Evolutionary conservation across 163 green algal species (phyloP).

Genomic region (Picocystis sp.): DNA sequence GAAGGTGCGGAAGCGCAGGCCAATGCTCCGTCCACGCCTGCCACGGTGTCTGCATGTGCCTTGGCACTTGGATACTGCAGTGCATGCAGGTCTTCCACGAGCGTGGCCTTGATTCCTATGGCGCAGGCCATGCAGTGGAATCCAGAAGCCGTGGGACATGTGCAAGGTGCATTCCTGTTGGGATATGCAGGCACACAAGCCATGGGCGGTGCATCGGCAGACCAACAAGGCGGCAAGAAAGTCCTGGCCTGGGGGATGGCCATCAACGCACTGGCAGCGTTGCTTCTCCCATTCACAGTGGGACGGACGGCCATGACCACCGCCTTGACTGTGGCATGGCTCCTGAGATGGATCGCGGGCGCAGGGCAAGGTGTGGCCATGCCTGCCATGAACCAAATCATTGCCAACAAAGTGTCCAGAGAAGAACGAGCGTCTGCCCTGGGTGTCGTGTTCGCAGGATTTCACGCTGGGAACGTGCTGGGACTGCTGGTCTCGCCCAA

Average conservation of each 20-base stretch:
- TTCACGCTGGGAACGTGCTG: conserved; percentile 55
- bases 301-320: conserved; percentile 7
- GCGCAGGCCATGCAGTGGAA: too few relatives aligned
- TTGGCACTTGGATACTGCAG: too few relatives aligned
- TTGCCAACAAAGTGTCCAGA: conserved; percentile 35
- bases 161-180: conserved; percentile 63
- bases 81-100: too few relatives aligned
- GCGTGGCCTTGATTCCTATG: too few relatives aligned
- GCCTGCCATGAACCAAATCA: conserved; percentile 63
- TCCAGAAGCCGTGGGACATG: conserved; percentile 25
- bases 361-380: conserved; percentile 67
- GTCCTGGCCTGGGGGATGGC: conserved; percentile 54
- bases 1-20: too few relatives aligned
- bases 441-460: conserved; percentile 49
- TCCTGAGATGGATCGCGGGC: conserved; percentile 25
- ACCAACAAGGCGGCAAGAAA: conserved; percentile 48
- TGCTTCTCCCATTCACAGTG: conserved; percentile 39
- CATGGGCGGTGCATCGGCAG: conserved; percentile 46
- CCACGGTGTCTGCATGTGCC: too few relatives aligned
- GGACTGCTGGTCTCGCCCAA: conserved; percentile 62
- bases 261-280: conserved; percentile 48
- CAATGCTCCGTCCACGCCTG: too few relatives aligned
- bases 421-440: conserved; percentile 34
- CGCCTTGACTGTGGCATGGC: conserved; percentile 31
- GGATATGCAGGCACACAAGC: conserved; percentile 63